phyloP scores from a whole-genome alignment of 139 green algal genomes.

The Marvania coccoides region DNA sequence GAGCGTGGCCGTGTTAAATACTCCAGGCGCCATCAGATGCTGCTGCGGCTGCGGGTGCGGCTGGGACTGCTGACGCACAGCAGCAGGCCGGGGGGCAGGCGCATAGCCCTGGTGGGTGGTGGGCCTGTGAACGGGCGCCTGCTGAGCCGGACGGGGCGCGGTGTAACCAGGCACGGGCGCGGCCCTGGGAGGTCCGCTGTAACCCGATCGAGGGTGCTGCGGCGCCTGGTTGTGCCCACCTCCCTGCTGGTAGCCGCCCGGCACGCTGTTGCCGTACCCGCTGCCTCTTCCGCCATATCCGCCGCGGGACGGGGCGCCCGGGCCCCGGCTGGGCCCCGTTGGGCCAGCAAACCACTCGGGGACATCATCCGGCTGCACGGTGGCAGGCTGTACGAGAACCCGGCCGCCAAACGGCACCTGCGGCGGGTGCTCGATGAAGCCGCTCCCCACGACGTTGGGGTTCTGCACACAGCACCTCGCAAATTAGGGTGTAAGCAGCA shows the following conservation, averaged over 20 bases:
- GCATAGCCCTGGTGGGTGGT: too few relatives aligned
- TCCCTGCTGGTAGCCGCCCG: neutral
- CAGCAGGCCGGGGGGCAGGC: neutral
- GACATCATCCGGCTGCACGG: slow-evolving; percentile 16
- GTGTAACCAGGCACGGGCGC: neutral
- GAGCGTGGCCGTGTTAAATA: too few relatives aligned
- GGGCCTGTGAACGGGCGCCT: too few relatives aligned
- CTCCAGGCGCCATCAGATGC: too few relatives aligned
- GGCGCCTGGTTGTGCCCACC: neutral
- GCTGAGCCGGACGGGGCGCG: neutral
- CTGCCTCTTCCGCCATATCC: neutral
- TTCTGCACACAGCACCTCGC: too few relatives aligned
- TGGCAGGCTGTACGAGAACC: slow-evolving; percentile 30
- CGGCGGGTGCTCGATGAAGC: slow-evolving; percentile 44
- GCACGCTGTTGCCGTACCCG: neutral
- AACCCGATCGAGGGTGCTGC: neutral
- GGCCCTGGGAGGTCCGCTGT: neutral
- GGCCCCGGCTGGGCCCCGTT: neutral
- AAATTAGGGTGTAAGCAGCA: neutral
- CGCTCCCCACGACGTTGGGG: slow-evolving; percentile 31
- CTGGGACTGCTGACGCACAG: slow-evolving; percentile 1
- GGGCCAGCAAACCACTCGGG: slow-evolving; percentile 15
- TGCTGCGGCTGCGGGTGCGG: neutral
- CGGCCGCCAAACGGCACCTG: slow-evolving; percentile 33
- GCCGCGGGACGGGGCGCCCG: neutral